A percentile compares a stretch with the other conserved stretches of the same genome.
Conservation (phyloP, 805 yeast species). For the Myxozyma neotropica region DNA sequence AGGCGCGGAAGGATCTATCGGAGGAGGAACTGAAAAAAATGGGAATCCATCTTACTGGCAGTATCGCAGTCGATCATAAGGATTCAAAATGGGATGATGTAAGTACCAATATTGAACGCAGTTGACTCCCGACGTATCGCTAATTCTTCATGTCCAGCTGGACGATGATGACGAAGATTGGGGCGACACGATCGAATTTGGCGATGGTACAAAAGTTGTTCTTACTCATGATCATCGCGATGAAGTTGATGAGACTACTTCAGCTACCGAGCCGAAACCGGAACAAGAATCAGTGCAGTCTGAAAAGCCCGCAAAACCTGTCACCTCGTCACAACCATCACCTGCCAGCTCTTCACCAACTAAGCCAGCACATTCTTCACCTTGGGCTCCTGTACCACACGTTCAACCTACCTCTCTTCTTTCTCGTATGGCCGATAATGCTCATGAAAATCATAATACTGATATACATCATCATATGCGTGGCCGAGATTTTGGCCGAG, state of each 20-base stretch:
- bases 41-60: conserved; percentile 43
- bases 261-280: not conserved
- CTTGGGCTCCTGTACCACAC: conserved; percentile 33
- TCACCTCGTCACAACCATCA: not conserved
- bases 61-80: conserved; percentile 38
- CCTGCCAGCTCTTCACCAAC: not conserved
- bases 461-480: not conserved
- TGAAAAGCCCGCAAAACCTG: not conserved
- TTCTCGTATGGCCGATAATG: conserved; percentile 2
- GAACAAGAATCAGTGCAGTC: not conserved
- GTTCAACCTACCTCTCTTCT: conserved; percentile 24
- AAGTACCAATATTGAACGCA: not conserved
- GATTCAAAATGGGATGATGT: conserved; percentile 44
- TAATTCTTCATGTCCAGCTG: conserved; percentile 31
- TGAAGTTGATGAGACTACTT: not conserved
- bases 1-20: conserved; percentile 27
- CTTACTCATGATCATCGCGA: conserved; percentile 22
- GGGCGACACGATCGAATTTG: conserved; percentile 38
- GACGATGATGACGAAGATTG: conserved; percentile 46
- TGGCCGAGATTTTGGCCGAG: not conserved
- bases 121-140: not conserved
- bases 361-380: conserved; percentile 15
- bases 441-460: conserved; percentile 2
- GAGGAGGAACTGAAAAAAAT: conserved; percentile 44
- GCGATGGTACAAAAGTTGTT: conserved; percentile 37